Evolutionary conservation across 129 eudicot species (phyloP).

Genomic region (Dittrichia graveolens): DNA sequence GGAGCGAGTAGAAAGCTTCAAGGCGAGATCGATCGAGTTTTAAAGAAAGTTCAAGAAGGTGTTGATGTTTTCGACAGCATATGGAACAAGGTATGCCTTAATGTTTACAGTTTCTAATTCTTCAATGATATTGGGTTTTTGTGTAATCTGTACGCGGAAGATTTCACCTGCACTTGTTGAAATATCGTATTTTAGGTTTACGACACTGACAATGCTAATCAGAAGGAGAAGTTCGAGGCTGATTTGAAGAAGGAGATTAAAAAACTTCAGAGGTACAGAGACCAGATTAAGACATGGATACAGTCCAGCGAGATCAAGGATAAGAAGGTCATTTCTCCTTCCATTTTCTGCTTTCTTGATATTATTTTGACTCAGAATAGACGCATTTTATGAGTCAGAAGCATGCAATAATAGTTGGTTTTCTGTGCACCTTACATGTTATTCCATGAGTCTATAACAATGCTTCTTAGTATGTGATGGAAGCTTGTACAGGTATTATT

Average conservation of each 20-base stretch:
- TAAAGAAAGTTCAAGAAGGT: slow-evolving; percentile 97
- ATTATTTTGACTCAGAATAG: not conserved
- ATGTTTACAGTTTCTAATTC: not conserved
- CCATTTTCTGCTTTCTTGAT: not conserved
- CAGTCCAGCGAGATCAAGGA: slow-evolving; percentile 99
- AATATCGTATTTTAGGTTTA: slow-evolving; percentile 60
- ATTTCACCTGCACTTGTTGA: not conserved
- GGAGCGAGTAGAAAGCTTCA: slow-evolving; percentile 99
- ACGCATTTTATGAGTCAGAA: not conserved
- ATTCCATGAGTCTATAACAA: too few species aligned
- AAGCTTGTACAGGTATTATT: too few species aligned
- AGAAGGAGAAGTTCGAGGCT: slow-evolving; percentile 98
- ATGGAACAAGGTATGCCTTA: slow-evolving; percentile 86
- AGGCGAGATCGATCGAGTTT: slow-evolving; percentile 98
- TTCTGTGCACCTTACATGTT: too few species aligned
- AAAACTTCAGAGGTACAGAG: slow-evolving; percentile 94
- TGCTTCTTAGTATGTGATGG: too few species aligned
- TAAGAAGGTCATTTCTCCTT: slow-evolving; percentile 65
- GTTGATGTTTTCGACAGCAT: slow-evolving; percentile 98
- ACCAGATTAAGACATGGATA: slow-evolving; percentile 98
- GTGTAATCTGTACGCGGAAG: not conserved
- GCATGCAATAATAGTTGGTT: too few species aligned
- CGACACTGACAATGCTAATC: slow-evolving; percentile 94
- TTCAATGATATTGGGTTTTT: not conserved
- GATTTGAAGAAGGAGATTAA: slow-evolving; percentile 99